Conservation (phyloP, 1,284 basidiomycete genomes). For the Trichosporon faecale region DNA sequence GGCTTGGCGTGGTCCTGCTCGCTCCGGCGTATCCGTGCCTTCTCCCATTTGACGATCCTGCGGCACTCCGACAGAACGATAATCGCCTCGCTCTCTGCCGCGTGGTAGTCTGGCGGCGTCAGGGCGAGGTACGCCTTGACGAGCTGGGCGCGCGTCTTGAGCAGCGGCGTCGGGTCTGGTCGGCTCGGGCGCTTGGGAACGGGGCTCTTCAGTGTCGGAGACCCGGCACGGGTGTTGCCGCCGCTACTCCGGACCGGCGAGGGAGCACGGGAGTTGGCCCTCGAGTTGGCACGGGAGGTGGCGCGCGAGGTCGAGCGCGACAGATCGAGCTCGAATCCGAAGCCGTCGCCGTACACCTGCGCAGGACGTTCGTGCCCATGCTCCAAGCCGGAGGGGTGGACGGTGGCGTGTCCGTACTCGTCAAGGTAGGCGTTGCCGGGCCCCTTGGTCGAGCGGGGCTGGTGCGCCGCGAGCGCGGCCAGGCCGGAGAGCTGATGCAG, state of each 20-base stretch:
- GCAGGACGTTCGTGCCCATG: slow-evolving; percentile 7
- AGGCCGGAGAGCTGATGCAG: neutral
- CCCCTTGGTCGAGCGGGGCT: neutral
- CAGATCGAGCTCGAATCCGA: slow-evolving; percentile 10
- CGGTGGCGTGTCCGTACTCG: neutral
- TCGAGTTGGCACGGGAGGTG: neutral
- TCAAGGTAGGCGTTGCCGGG: neutral
- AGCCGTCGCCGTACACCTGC: slow-evolving; percentile 4
- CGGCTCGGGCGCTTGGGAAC: neutral
- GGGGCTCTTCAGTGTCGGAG: neutral
- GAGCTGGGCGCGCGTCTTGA: slow-evolving; percentile 29
- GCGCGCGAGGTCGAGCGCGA: neutral
- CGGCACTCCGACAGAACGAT: slow-evolving; percentile 30
- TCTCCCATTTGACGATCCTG: slow-evolving; percentile 20
- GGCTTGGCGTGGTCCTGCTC: neutral
- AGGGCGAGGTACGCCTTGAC: slow-evolving; percentile 27
- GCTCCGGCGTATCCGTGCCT: slow-evolving; percentile 4
- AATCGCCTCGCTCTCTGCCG: slow-evolving; percentile 31
- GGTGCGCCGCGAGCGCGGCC: neutral
- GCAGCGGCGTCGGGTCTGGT: slow-evolving; percentile 17
- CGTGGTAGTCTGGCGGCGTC: slow-evolving; percentile 20
- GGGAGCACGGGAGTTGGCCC: neutral
- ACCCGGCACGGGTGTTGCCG: neutral
- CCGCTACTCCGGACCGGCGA: neutral
- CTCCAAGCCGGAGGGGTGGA: neutral